A percentile compares a stretch with the other conserved stretches of the same genome.
These are phyloP conservation scores for Pseudogymnoascus sp. DNA, from an alignment of 2,329 filamentous ascomycete genomes.

Conservation along the genomic window DNA sequence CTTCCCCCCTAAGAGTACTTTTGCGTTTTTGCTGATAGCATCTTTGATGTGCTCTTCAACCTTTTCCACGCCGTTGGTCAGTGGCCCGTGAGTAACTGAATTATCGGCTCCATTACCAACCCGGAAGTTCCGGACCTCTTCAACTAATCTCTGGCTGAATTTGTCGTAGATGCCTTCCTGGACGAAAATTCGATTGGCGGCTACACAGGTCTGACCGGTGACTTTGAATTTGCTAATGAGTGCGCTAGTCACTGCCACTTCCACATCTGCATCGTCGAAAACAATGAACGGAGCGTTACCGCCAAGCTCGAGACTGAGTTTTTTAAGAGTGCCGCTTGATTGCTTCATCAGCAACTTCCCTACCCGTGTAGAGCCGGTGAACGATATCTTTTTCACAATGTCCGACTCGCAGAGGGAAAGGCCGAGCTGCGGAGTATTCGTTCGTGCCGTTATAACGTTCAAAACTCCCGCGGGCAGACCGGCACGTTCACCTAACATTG, in stretches of 20 bases:
- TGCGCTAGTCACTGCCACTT: conserved; percentile 43
- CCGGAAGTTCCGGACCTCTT: conserved; percentile 44
- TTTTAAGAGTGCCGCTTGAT: conserved; percentile 53
- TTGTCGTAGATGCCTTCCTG: conserved; percentile 54
- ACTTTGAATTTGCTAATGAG: conserved; percentile 49
- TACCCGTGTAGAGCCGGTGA: conserved; percentile 52
- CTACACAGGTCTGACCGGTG: conserved; percentile 57
- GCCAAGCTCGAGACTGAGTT: conserved; percentile 55
- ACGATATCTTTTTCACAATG: conserved; percentile 53
- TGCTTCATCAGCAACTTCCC: conserved; percentile 54
- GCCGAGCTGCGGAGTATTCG: conserved; percentile 46
- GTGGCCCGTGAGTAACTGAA: conserved; percentile 51
- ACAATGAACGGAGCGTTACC: conserved; percentile 65
- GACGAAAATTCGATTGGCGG: conserved; percentile 57
- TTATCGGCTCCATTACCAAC: conserved; percentile 53
- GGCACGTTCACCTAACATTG: conserved; percentile 43
- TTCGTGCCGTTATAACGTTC: conserved; percentile 50
- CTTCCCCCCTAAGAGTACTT: conserved; percentile 53
- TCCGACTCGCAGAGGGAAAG: conserved; percentile 49
- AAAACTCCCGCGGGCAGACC: conserved; percentile 53
- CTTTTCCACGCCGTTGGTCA: conserved; percentile 52
- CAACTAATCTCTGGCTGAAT: conserved; percentile 48
- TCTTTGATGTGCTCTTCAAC: conserved; percentile 54
- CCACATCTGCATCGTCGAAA: conserved; percentile 54
- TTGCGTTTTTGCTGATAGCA: conserved; percentile 54